Percentiles rank a stretch among this genome's conserved stretches.
Evolutionary conservation across 225 moss, liverwort and hornwort species (phyloP).

Genomic region (Rhytidiadelphus loreus): DNA sequence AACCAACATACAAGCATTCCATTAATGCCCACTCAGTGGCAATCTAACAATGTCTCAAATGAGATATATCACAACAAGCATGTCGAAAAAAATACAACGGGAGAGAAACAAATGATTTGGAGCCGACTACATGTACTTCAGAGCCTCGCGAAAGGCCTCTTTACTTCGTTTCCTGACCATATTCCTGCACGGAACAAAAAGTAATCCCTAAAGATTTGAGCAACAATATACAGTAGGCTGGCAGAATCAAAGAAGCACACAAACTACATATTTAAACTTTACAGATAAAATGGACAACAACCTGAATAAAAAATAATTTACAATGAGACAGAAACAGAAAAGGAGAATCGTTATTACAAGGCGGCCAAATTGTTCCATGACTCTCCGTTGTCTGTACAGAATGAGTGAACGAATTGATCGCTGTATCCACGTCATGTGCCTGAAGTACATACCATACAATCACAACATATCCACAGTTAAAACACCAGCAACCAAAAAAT

Average conservation of each 20-base stretch:
- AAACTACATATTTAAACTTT: background rate
- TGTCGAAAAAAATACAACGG: background rate
- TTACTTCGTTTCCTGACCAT: slow-evolving; percentile 91
- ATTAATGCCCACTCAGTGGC: background rate
- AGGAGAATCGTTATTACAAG: slow-evolving; percentile 34
- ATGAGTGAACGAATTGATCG: slow-evolving; percentile 76
- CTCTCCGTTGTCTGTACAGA: slow-evolving; percentile 98
- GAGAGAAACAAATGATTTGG: background rate
- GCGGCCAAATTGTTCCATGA: slow-evolving; percentile 99
- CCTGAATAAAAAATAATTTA: background rate
- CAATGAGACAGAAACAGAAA: background rate
- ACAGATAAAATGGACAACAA: background rate
- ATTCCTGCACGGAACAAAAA: slow-evolving; percentile 40
- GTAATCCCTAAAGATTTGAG: background rate
- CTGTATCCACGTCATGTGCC: slow-evolving; percentile 72
- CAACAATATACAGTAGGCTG: background rate
- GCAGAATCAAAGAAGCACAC: background rate
- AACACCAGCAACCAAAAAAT: background rate
- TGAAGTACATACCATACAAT: slow-evolving; percentile 3
- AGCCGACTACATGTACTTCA: slow-evolving; percentile 46
- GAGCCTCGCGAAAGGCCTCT: slow-evolving; percentile 90
- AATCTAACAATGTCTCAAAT: background rate
- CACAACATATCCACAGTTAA: background rate
- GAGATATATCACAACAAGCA: background rate
- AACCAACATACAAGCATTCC: background rate